phyloP scores from a whole-genome alignment of 2,329 filamentous ascomycete genomes.

The Trichoderma sp. region DNA sequence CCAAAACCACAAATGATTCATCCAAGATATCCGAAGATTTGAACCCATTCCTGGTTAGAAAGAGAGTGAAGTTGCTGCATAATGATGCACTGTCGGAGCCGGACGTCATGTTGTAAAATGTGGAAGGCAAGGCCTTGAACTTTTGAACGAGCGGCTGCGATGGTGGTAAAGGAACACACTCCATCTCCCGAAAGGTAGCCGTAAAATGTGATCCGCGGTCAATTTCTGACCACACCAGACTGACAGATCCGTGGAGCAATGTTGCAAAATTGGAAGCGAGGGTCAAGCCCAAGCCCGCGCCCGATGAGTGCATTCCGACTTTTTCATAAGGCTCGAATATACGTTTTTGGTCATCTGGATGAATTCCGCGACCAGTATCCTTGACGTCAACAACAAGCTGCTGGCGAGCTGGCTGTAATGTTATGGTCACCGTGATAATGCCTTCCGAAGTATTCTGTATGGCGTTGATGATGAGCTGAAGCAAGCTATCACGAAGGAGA shows the following conservation, averaged over 20 bases:
- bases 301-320: background rate
- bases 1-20: background rate
- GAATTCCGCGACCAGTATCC: background rate
- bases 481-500: background rate
- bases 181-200: background rate
- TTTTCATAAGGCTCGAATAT: conserved; percentile 17
- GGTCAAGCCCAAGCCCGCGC: background rate
- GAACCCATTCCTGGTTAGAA: background rate
- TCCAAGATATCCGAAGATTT: background rate
- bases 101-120: background rate
- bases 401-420: background rate
- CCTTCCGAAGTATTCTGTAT: background rate
- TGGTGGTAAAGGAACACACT: background rate
- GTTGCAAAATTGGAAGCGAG: background rate
- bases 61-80: background rate
- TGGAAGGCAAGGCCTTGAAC: background rate
- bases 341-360: conserved; percentile 1
- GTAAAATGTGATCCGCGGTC: background rate
- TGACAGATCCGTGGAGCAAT: background rate
- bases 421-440: background rate
- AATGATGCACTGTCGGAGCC: background rate
- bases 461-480: background rate
- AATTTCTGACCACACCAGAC: background rate
- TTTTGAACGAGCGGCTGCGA: background rate
- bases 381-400: background rate